A percentile compares a stretch with the other conserved stretches of the same genome.
Conservation (phyloP, 2,329 filamentous ascomycete genomes). For the Blumeria hordei region DNA sequence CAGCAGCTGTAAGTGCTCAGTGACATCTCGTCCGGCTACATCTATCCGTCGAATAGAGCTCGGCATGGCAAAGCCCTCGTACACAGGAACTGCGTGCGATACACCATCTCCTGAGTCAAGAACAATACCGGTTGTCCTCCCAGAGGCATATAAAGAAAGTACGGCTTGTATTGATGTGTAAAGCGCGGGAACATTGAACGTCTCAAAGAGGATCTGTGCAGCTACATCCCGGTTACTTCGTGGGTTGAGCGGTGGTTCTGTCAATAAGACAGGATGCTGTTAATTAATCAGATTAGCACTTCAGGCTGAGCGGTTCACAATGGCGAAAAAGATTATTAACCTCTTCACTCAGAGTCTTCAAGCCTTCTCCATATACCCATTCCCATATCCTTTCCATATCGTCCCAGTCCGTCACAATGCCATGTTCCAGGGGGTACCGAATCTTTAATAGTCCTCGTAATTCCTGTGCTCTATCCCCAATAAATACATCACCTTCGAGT, state of each 20-base stretch:
- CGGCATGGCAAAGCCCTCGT: conserved; percentile 91
- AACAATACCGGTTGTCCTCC: conserved; percentile 86
- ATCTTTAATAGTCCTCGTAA: conserved; percentile 87
- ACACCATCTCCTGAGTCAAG: conserved; percentile 90
- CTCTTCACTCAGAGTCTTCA: conserved; percentile 95
- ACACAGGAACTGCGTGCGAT: conserved; percentile 90
- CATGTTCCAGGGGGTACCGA: conserved; percentile 82
- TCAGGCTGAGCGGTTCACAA: background rate
- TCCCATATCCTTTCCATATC: conserved; percentile 99
- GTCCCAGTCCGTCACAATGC: conserved; percentile 97
- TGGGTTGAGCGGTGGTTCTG: conserved; percentile 86
- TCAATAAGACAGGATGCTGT: conserved; percentile 82
- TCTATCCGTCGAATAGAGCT: conserved; percentile 91
- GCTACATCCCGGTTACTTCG: conserved; percentile 88
- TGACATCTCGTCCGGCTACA: conserved; percentile 86
- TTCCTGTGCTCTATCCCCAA: conserved; percentile 72
- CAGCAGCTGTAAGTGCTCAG: conserved; percentile 77
- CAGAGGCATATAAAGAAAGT: conserved; percentile 83
- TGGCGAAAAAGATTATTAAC: conserved; percentile 21
- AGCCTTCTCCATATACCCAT: conserved; percentile 82
- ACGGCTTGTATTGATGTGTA: conserved; percentile 96
- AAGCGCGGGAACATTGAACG: conserved; percentile 89
- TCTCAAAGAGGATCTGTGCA: conserved; percentile 94
- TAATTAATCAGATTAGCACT: conserved; percentile 2
- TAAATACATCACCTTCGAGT: conserved; percentile 89